Evolutionary conservation across 768 basidiomycete genomes (phyloP).

Genomic region (Hypsizygus marmoreus): DNA sequence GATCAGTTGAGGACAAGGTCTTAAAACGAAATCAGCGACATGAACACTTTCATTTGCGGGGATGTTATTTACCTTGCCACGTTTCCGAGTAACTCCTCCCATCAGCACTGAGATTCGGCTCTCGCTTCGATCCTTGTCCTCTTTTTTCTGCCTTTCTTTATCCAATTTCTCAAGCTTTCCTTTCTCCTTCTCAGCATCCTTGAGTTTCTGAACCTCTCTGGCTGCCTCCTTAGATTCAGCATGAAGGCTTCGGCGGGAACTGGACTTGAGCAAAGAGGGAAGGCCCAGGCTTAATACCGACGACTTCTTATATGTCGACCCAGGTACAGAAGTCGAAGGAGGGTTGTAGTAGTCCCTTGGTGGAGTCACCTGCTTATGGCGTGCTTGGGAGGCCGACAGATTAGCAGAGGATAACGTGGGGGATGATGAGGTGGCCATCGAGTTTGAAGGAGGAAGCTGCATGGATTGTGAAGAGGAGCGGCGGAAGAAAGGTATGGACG

Average conservation of each 20-base stretch:
- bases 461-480: conserved; percentile 89
- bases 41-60: conserved; percentile 4
- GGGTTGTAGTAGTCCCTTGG: conserved; percentile 56
- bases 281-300: conserved; percentile 81
- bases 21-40: conserved; percentile 29
- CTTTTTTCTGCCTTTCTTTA: conserved; percentile 63
- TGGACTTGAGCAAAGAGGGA: conserved; percentile 84
- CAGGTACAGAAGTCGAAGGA: conserved; percentile 55
- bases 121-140: conserved; percentile 88
- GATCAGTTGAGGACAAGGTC: conserved; percentile 84
- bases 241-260: conserved; percentile 79
- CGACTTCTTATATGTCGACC: conserved; percentile 73
- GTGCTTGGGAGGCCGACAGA: conserved; percentile 38
- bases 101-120: conserved; percentile 87
- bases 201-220: conserved; percentile 45
- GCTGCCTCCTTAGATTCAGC: conserved; percentile 61
- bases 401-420: conserved; percentile 47
- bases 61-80: conserved; percentile 74
- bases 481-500: conserved; percentile 92
- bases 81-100: conserved; percentile 69
- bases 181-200: conserved; percentile 54
- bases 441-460: conserved; percentile 58
- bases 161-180: conserved; percentile 40
- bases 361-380: conserved; percentile 45
- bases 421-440: conserved; percentile 53